Percentiles rank a stretch among this genome's conserved stretches.
phyloP scores from a whole-genome alignment of 129 eudicot species.

The Helichrysum umbraculigerum region DNA sequence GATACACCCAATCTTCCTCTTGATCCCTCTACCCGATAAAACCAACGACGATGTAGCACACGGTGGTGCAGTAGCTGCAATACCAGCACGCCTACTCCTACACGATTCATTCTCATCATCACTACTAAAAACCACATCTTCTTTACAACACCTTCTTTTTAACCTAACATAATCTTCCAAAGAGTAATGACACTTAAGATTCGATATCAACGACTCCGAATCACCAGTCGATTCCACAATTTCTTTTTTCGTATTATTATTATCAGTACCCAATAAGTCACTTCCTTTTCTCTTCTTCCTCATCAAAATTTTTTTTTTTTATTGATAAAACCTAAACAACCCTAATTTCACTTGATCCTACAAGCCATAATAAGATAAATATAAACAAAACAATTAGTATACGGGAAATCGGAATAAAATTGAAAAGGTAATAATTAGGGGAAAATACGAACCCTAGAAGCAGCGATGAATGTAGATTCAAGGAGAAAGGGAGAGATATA shows the following conservation, averaged over 20 bases:
- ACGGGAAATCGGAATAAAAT: neutral
- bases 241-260: conserved; percentile 28
- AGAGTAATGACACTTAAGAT: conserved; percentile 58
- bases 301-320: conserved; percentile 21
- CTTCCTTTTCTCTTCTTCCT: conserved; percentile 87
- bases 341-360: conserved; percentile 19
- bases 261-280: conserved; percentile 37
- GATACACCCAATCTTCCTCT: conserved; percentile 70
- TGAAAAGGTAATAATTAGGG: conserved; percentile 3
- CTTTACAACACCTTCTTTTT: conserved; percentile 59
- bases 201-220: conserved; percentile 43
- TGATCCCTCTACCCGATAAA: conserved; percentile 53
- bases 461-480: conserved; percentile 18
- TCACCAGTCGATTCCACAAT: conserved; percentile 45
- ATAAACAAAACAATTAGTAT: neutral
- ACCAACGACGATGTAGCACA: conserved; percentile 48
- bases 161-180: conserved; percentile 62
- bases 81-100: conserved; percentile 51
- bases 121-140: conserved; percentile 41
- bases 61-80: conserved; percentile 59
- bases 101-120: conserved; percentile 41
- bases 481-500: conserved; percentile 18
- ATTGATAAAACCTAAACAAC: neutral
- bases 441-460: conserved; percentile 30
- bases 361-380: neutral